These are phyloP conservation scores for Debaryomyces prosopidis DNA, from an alignment of 805 yeast genomes.

Conservation along the genomic window DNA sequence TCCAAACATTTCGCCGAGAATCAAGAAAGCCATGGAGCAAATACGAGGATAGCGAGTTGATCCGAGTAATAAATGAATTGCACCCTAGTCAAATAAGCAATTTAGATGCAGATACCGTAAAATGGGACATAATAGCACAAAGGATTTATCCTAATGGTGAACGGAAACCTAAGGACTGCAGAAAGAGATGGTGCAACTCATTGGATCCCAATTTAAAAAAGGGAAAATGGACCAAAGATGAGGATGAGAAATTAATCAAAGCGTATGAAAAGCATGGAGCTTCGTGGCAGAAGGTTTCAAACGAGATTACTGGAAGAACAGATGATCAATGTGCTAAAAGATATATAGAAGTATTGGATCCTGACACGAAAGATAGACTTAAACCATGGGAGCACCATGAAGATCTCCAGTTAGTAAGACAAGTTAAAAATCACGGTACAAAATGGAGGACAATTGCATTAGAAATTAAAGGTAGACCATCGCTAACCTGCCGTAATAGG, in stretches of 20 bases:
- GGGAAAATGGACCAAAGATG: slow-evolving; percentile 85
- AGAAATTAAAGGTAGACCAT: slow-evolving; percentile 76
- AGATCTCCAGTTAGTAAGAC: slow-evolving; percentile 66
- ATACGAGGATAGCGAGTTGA: slow-evolving; percentile 64
- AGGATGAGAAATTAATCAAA: slow-evolving; percentile 63
- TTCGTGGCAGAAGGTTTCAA: slow-evolving; percentile 82
- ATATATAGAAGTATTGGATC: slow-evolving; percentile 85
- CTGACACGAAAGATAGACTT: slow-evolving; percentile 71
- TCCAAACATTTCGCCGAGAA: slow-evolving; percentile 66
- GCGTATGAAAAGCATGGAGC: slow-evolving; percentile 74
- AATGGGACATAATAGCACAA: slow-evolving; percentile 62
- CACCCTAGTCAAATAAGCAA: slow-evolving; percentile 22
- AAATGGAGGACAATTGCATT: slow-evolving; percentile 83
- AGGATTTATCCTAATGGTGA: slow-evolving; percentile 41
- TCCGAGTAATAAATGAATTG: slow-evolving; percentile 39
- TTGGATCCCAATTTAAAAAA: slow-evolving; percentile 78
- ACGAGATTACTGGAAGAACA: slow-evolving; percentile 77
- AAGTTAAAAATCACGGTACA: slow-evolving; percentile 74
- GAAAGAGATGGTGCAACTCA: slow-evolving; percentile 85
- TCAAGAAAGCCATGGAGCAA: slow-evolving; percentile 72
- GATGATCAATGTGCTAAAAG: slow-evolving; percentile 95
- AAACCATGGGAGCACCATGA: slow-evolving; percentile 80
- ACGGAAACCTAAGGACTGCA: slow-evolving; percentile 77
- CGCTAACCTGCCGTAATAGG: slow-evolving; percentile 86
- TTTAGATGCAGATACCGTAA: slow-evolving; percentile 42